Evolutionary conservation across 208 protist genomes (phyloP).

Genomic region (Acanthamoeba culbertsoni): DNA sequence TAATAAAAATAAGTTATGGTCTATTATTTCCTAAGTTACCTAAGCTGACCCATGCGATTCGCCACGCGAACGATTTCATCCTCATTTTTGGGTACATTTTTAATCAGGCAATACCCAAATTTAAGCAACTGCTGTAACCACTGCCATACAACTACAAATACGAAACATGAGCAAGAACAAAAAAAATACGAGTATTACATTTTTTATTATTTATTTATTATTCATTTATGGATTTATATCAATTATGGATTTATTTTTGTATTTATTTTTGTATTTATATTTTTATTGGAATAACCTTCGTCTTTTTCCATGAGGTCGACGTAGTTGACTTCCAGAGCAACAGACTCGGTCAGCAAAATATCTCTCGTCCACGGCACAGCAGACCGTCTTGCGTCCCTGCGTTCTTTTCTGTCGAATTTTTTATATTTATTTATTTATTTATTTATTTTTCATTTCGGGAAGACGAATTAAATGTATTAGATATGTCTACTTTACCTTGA

Average conservation of each 20-base stretch:
- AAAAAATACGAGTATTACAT: too few species aligned
- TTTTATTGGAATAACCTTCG: not conserved
- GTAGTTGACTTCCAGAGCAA: not conserved
- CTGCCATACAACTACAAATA: not conserved
- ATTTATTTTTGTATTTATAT: too few species aligned
- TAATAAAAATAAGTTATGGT: not conserved
- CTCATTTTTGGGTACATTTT: not conserved
- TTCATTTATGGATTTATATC: too few species aligned
- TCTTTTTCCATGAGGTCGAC: not conserved
- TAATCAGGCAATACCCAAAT: constrained; percentile 5
- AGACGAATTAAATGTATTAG: too few species aligned
- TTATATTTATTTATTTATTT: too few species aligned
- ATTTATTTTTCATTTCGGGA: too few species aligned
- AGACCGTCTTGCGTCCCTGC: not conserved
- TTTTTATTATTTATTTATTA: too few species aligned
- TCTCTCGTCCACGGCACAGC: not conserved
- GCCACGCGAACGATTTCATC: not conserved
- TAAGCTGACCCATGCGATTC: constrained; percentile 2
- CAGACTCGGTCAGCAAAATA: not conserved
- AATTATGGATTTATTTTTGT: too few species aligned
- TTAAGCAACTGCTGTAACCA: constrained; percentile 18
- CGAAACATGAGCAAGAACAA: too few species aligned
- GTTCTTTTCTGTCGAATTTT: not conserved
- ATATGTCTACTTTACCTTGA: too few species aligned
- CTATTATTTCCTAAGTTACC: not conserved